Percentiles rank a stretch among this genome's conserved stretches.
phyloP scores from a whole-genome alignment of 2,329 filamentous ascomycete species.

The Thelonectria rubi region DNA sequence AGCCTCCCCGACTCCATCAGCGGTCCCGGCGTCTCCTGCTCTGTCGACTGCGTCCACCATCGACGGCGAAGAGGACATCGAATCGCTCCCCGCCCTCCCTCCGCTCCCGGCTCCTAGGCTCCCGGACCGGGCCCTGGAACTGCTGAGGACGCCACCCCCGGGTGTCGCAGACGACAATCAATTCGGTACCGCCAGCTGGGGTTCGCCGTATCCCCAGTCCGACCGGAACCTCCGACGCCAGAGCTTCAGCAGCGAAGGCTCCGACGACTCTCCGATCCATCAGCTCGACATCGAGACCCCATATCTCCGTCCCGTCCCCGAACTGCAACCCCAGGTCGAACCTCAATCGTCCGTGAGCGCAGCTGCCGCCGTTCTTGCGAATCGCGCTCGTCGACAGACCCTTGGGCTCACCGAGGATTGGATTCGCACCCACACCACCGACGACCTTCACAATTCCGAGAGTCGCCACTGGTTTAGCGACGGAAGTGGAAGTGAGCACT shows the following conservation, averaged over 20 bases:
- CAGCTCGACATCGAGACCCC: slow-evolving; percentile 70
- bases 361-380: slow-evolving; percentile 70
- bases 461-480: slow-evolving; percentile 86
- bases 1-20: slow-evolving; percentile 48
- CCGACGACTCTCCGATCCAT: slow-evolving; percentile 68
- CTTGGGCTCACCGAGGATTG: slow-evolving; percentile 81
- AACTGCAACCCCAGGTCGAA: slow-evolving; percentile 46
- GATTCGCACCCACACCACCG: slow-evolving; percentile 85
- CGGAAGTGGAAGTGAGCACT: slow-evolving; percentile 73
- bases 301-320: slow-evolving; percentile 66
- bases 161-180: slow-evolving; percentile 48
- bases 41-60: slow-evolving; percentile 70
- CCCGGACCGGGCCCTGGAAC: slow-evolving; percentile 62
- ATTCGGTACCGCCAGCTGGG: slow-evolving; percentile 84
- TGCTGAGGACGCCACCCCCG: slow-evolving; percentile 63
- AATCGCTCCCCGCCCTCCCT: slow-evolving; percentile 66
- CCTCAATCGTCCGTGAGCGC: slow-evolving; percentile 55
- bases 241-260: slow-evolving; percentile 67
- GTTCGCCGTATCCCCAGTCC: slow-evolving; percentile 83
- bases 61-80: slow-evolving; percentile 63
- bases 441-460: slow-evolving; percentile 70
- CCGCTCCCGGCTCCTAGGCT: slow-evolving; percentile 67
- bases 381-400: slow-evolving; percentile 66
- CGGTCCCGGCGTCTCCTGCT: slow-evolving; percentile 63
- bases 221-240: slow-evolving; percentile 61